Conservation (phyloP, 805 yeast species). For the Saccharomycopsis lassenensis region DNA sequence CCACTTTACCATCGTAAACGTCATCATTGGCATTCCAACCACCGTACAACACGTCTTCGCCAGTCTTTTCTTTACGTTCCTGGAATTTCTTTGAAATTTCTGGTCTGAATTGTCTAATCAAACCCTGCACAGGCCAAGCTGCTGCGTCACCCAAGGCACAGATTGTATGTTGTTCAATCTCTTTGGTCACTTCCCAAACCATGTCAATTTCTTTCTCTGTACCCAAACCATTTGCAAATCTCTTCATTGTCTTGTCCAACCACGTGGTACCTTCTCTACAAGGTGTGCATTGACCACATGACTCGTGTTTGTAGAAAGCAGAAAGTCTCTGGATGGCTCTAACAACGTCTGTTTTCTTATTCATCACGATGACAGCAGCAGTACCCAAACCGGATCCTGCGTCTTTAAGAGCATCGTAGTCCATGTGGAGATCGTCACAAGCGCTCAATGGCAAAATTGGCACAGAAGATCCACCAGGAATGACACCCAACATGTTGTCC, state of each 20-base stretch:
- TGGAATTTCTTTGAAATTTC: constrained; percentile 67
- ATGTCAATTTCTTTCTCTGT: constrained; percentile 70
- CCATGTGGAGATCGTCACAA: constrained; percentile 70
- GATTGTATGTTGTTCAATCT: constrained; percentile 84
- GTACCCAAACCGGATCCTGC: constrained; percentile 86
- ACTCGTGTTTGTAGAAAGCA: constrained; percentile 81
- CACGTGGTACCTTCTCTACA: constrained; percentile 92
- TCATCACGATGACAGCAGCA: constrained; percentile 88
- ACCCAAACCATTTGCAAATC: constrained; percentile 73
- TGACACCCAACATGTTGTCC: constrained; percentile 80
- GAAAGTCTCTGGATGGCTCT: constrained; percentile 80
- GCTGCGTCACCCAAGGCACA: constrained; percentile 92
- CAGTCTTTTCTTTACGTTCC: constrained; percentile 40
- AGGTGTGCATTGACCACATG: constrained; percentile 92
- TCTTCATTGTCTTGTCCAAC: constrained; percentile 74
- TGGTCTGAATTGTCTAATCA: constrained; percentile 77
- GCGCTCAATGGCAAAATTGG: constrained; percentile 63
- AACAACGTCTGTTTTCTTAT: constrained; percentile 74
- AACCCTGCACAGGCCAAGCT: constrained; percentile 89
- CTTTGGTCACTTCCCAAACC: constrained; percentile 76
- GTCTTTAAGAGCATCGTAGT: constrained; percentile 75
- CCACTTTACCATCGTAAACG: constrained; percentile 17
- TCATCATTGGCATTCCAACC: constrained; percentile 49
- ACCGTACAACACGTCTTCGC: constrained; percentile 46
- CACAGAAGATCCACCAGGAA: constrained; percentile 87